A percentile compares a stretch with the other conserved stretches of the same genome.
Conservation (phyloP, 2,329 filamentous ascomycete genomes). For the Triangularia verruculosa region DNA sequence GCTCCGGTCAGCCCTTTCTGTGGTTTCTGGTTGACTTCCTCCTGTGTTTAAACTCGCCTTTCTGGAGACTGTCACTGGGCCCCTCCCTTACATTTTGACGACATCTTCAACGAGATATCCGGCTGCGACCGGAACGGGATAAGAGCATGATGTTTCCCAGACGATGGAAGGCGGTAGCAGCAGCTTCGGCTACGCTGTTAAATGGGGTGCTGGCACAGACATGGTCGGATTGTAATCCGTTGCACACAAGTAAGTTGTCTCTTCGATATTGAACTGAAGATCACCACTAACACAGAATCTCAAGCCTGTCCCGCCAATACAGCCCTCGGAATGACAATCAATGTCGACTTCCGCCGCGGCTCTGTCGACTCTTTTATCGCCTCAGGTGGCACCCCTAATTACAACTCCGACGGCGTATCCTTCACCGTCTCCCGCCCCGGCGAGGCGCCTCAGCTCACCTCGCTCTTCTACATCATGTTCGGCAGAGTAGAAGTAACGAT, state of each 20-base stretch:
- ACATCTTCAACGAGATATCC: background rate
- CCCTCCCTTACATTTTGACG: background rate
- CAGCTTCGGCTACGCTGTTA: constrained; percentile 21
- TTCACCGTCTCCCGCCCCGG: constrained; percentile 78
- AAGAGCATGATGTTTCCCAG: constrained; percentile 23
- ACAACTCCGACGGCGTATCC: constrained; percentile 70
- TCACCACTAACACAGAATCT: constrained; percentile 22
- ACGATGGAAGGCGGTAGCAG: constrained; percentile 22
- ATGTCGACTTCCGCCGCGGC: constrained; percentile 79
- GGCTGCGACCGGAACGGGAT: background rate
- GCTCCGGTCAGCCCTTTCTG: background rate
- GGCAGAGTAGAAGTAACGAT: constrained; percentile 82
- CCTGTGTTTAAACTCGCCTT: background rate
- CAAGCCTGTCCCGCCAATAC: constrained; percentile 67
- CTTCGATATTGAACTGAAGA: background rate
- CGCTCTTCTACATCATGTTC: constrained; percentile 99
- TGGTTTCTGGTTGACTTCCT: background rate
- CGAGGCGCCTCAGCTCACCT: constrained; percentile 81
- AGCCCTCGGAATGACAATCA: constrained; percentile 77
- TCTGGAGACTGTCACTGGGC: background rate
- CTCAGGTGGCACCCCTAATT: constrained; percentile 65
- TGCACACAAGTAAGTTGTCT: constrained; percentile 29
- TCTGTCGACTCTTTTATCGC: constrained; percentile 74
- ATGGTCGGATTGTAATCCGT: constrained; percentile 34
- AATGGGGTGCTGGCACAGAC: constrained; percentile 32